Base-by-base conservation (phyloP, 371 early-diverging fungal genomes). In the Syncephalis plumigaleata region DNA sequence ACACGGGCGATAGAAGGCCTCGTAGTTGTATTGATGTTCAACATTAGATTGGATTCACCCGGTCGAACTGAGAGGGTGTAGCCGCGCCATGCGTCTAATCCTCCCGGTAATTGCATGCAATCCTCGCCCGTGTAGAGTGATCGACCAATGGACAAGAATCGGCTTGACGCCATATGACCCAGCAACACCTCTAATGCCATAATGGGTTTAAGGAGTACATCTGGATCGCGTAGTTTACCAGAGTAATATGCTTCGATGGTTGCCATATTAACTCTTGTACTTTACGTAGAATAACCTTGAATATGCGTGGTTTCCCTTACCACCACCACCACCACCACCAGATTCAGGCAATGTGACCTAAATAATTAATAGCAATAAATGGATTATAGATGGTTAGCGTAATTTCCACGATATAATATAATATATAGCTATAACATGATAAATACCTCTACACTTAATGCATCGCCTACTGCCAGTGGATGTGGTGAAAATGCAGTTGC, bases 1-100 rank as follows among this genome's bases (percentile, higher is more conserved):
- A 13, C 81, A 81, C 3, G 79, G 59, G 53, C 82, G 73, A 48
- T 77, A 84, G 59, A 87, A 89, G 3, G 84, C 81, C 87, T 84
- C 0, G 87, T 79, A 3, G 79, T 73, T 0, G 87, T 78, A 60
- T 93, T 90, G 47, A 89, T 47, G 58, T 93, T 91, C 39, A 89
- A 60, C 66, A 67, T 61, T 68, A 75, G 63, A 36, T 56, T 68
- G 44, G 49, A 68, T 68, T 27, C 68, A 54, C 18, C 61, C 1
- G 84, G 75, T 2, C 75, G 63, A 20, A 77, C 58, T 46, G 77
- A 70, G 52, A 79, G 77, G 47, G 74, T 78, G 57, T 75, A 82
- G 2, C 89, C 89, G 22, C 69, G 71, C 84, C 85, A 85, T 16
- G 78, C 65, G 53, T 83, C 81, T 21, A 81, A 61, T 4, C 79